phyloP scores from a whole-genome alignment of 1,139 yeast genomes.

The Candida albicans region DNA sequence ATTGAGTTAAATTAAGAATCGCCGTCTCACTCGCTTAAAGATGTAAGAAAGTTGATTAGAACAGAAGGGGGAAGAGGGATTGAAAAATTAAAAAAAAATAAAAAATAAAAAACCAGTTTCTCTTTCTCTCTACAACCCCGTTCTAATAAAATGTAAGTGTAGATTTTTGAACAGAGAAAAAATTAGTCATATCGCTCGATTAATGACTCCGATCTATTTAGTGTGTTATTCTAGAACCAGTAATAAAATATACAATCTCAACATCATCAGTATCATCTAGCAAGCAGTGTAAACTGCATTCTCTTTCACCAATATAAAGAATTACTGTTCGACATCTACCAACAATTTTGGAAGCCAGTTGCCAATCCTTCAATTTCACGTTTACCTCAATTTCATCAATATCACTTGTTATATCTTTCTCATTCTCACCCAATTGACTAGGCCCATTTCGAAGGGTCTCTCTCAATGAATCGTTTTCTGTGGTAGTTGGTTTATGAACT shows the following conservation, averaged over 20 bases:
- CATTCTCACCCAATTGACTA: constrained; percentile 10
- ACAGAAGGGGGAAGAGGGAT: background rate
- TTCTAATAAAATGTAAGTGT: background rate
- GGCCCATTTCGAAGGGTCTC: constrained; percentile 14
- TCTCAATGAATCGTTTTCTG: constrained; percentile 24
- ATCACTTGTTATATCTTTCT: constrained; percentile 7
- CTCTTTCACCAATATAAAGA: constrained; percentile 47
- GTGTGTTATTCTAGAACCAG: constrained; percentile 27
- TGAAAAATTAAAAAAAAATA: background rate
- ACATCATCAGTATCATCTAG: constrained; percentile 57
- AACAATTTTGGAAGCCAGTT: constrained; percentile 52
- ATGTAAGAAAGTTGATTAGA: no score
- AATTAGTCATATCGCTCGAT: no score
- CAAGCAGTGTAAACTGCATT: constrained; percentile 56
- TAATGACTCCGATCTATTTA: constrained; percentile 3
- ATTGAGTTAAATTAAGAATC: no score
- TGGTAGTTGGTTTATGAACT: constrained; percentile 28
- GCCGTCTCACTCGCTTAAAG: no score
- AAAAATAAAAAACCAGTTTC: background rate
- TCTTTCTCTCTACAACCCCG: background rate
- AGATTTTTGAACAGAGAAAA: no score
- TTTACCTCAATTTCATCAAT: constrained; percentile 37
- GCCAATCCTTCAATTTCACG: constrained; percentile 58
- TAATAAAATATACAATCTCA: constrained; percentile 54
- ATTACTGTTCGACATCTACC: constrained; percentile 55